Evolutionary conservation across 1,284 basidiomycete species (phyloP).

Genomic region (Porodaedalea pini): DNA sequence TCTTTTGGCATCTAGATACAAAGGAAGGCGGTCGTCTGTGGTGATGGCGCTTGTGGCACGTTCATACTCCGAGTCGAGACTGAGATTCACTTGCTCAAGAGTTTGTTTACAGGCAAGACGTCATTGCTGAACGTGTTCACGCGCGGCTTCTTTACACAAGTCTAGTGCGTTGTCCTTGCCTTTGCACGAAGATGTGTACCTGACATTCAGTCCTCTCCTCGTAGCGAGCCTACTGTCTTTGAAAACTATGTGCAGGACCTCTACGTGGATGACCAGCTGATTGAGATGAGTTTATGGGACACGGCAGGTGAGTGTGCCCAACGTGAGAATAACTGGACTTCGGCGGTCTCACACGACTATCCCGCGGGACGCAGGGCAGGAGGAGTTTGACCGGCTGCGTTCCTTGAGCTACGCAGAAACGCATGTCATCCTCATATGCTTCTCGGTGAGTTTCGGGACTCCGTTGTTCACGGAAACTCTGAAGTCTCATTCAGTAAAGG

Average conservation of each 20-base stretch:
- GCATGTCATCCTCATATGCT: slow-evolving; percentile 92
- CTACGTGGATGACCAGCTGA: slow-evolving; percentile 74
- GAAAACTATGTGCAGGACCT: slow-evolving; percentile 92
- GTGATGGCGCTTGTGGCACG: slow-evolving; percentile 89
- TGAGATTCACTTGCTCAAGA: slow-evolving; percentile 21
- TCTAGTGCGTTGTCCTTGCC: slow-evolving; percentile 59
- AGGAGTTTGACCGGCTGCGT: slow-evolving; percentile 91
- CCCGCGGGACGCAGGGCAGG: slow-evolving; percentile 63
- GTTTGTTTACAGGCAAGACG: slow-evolving; percentile 57
- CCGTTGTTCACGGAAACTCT: slow-evolving; percentile 6
- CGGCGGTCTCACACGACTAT: slow-evolving; percentile 12
- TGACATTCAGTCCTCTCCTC: slow-evolving; percentile 15
- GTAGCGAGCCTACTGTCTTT: slow-evolving; percentile 86
- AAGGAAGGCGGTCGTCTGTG: slow-evolving; percentile 79
- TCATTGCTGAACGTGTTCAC: slow-evolving; percentile 83
- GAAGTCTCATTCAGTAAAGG: slow-evolving; percentile 39
- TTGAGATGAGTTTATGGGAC: slow-evolving; percentile 95
- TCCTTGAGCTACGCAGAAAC: slow-evolving; percentile 94
- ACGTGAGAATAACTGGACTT: slow-evolving; percentile 4
- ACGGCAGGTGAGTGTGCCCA: slow-evolving; percentile 71
- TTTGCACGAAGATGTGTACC: slow-evolving; percentile 1
- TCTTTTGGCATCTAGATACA: slow-evolving; percentile 41
- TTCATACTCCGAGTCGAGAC: neutral
- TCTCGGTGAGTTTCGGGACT: slow-evolving; percentile 59
- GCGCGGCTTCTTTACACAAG: slow-evolving; percentile 82